A percentile compares a stretch with the other conserved stretches of the same genome.
These are phyloP conservation scores for Grigorovia jiainica DNA, from an alignment of 805 yeast genomes.

Conservation along the genomic window DNA sequence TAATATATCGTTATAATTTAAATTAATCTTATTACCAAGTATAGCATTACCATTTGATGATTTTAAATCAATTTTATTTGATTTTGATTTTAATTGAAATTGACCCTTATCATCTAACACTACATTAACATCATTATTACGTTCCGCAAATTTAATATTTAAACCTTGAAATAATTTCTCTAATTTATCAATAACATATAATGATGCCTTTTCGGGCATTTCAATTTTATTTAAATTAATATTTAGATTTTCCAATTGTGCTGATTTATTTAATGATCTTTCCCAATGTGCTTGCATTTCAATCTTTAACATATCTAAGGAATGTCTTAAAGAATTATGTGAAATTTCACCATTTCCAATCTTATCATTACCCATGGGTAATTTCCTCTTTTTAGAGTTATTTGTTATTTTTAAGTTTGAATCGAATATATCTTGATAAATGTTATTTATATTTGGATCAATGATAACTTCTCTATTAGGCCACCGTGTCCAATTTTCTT, in stretches of 20 bases:
- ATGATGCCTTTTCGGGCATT: slow-evolving; percentile 14
- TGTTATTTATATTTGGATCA: slow-evolving; percentile 20
- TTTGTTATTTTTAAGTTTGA: neutral
- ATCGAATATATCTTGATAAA: slow-evolving; percentile 16
- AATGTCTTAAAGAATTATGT: slow-evolving; percentile 15
- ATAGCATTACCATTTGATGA: slow-evolving; percentile 7
- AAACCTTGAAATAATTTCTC: slow-evolving; percentile 22
- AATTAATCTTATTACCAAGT: slow-evolving; percentile 11
- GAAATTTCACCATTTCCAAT: slow-evolving; percentile 20
- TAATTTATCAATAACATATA: slow-evolving; percentile 16
- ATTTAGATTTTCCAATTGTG: slow-evolving; percentile 4
- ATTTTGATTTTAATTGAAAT: neutral
- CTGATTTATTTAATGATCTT: slow-evolving; percentile 12
- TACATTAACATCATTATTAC: slow-evolving; percentile 12
- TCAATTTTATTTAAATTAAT: slow-evolving; percentile 20
- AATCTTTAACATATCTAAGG: slow-evolving; percentile 16
- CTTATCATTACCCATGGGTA: neutral
- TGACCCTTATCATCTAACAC: neutral
- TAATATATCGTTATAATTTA: slow-evolving; percentile 23
- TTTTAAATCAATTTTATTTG: neutral
- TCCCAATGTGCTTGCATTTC: slow-evolving; percentile 26
- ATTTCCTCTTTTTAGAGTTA: neutral
- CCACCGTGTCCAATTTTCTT: slow-evolving; percentile 47
- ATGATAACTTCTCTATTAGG: slow-evolving; percentile 35
- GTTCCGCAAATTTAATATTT: slow-evolving; percentile 19